Evolutionary conservation across 176 grass and related monocot genomes (phyloP), one percentile per base, ranked within the genome.

Genomic region (Guadua angustifolia): DNA sequence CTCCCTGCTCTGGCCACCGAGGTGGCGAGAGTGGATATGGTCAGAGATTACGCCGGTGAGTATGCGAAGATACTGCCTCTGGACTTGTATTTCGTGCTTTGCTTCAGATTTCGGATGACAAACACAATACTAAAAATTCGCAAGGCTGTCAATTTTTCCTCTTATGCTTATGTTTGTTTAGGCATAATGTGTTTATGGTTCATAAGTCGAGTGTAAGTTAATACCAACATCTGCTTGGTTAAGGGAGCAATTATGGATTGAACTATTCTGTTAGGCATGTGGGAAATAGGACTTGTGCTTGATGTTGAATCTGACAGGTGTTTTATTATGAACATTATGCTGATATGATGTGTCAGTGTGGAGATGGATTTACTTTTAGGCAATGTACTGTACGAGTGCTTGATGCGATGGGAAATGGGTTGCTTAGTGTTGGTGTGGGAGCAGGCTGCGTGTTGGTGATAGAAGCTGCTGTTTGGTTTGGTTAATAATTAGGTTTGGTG

Each of bases 1-100:
- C 91, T 99, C 67, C 88, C 89, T 45, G 81, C 89, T 65, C 86
- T 99, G 32, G 93, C 97, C 29, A 89, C 84, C 55, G 93, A 99
- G 83, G 97, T 99, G 35, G 85, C 88, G 76, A 90, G 91, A 82
- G 86, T 95, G 73, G 93, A 95, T 59, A 90, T 94, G 46, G 66
- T 92, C 75, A 91, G 75, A 64, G 83, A 87, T 65, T 96, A 99
- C 69, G 84, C 89, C 11, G 91, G 97, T 96, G 73, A 87, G 89
- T 55, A 45, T 73, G 49, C 12, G 32, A 61, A 61, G 5, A 21
- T 66, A 24, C 6, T 42, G 7, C 7, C 15, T 42, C 25, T 18
- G n/a, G 21, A 21, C 45, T 19, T 24, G 56, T 25, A 25, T 80
- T 74, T 22, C 5, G 7, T 51, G n/a, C 46, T 50, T 14, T 66